A percentile compares a stretch with the other conserved stretches of the same genome.
Evolutionary conservation across 1,284 basidiomycete genomes (phyloP).

Genomic region (Trametes pubescens): DNA sequence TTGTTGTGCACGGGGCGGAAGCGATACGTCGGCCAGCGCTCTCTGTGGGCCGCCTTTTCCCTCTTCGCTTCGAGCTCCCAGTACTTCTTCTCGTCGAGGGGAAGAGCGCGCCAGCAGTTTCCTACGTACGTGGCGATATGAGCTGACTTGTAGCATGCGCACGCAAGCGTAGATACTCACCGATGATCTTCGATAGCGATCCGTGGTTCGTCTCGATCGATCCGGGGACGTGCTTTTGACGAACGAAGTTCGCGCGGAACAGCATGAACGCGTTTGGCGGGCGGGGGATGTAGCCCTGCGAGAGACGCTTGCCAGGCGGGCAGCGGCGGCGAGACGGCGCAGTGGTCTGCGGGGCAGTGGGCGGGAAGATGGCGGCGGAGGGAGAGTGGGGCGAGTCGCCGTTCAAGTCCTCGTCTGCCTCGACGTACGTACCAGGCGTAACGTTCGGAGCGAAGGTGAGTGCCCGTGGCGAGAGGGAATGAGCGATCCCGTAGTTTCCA

Average conservation of each 20-base stretch:
- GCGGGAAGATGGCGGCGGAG: slow-evolving; percentile 46
- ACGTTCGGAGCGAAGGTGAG: slow-evolving; percentile 79
- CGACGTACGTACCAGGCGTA: slow-evolving; percentile 68
- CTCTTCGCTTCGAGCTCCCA: slow-evolving; percentile 74
- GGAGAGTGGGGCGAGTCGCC: slow-evolving; percentile 39
- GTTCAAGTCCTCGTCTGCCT: slow-evolving; percentile 49
- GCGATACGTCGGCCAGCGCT: slow-evolving; percentile 71
- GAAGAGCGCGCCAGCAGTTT: slow-evolving; percentile 73
- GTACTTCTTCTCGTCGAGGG: slow-evolving; percentile 68
- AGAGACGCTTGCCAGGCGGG: slow-evolving; percentile 65
- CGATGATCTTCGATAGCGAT: slow-evolving; percentile 78
- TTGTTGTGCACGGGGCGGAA: slow-evolving; percentile 76
- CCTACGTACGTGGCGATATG: slow-evolving; percentile 45
- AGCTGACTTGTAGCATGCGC: not conserved
- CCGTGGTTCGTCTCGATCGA: slow-evolving; percentile 87
- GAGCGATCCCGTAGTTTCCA: slow-evolving; percentile 60
- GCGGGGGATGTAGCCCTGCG: slow-evolving; percentile 80
- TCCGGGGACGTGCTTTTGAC: slow-evolving; percentile 82
- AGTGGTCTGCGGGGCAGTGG: slow-evolving; percentile 38
- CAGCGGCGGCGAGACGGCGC: slow-evolving; percentile 50
- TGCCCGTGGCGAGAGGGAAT: slow-evolving; percentile 52
- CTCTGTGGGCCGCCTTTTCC: slow-evolving; percentile 72
- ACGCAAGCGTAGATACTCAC: slow-evolving; percentile 41
- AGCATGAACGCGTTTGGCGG: slow-evolving; percentile 96
- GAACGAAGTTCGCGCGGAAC: slow-evolving; percentile 89